A percentile compares a stretch with the other conserved stretches of the same genome.
Evolutionary conservation across 2,329 filamentous ascomycete species (phyloP).

Genomic region (Allantophomopsis cytisporea): DNA sequence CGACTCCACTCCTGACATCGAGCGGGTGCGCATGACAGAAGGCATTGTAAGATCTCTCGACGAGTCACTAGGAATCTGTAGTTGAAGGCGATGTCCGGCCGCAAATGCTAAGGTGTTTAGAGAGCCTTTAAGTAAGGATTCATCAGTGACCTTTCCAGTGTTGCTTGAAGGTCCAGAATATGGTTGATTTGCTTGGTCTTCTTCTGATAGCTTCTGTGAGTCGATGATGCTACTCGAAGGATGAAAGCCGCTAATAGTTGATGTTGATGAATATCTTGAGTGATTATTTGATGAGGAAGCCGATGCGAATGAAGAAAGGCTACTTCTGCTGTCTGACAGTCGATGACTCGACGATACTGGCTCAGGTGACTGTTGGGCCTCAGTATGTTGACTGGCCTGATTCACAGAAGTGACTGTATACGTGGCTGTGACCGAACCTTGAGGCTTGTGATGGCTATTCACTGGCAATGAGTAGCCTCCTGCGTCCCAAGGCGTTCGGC

Average conservation of each 20-base stretch:
- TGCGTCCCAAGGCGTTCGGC: slow-evolving; percentile 20
- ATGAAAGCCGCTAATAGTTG: slow-evolving; percentile 13
- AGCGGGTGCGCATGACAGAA: too few relatives aligned
- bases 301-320: slow-evolving; percentile 18
- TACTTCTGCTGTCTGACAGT: slow-evolving; percentile 18
- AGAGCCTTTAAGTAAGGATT: too few relatives aligned
- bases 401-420: slow-evolving; percentile 2
- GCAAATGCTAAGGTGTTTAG: too few relatives aligned
- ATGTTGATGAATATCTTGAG: slow-evolving; percentile 18
- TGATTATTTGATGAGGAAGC: slow-evolving; percentile 16
- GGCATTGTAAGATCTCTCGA: too few relatives aligned
- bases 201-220: background rate
- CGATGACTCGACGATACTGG: slow-evolving; percentile 14
- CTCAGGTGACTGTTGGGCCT: slow-evolving; percentile 8
- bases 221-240: slow-evolving; percentile 1
- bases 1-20: too few relatives aligned
- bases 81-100: too few relatives aligned
- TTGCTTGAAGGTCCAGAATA: too few relatives aligned
- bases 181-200: too few relatives aligned
- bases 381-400: slow-evolving; percentile 7
- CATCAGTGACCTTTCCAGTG: too few relatives aligned
- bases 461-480: slow-evolving; percentile 20
- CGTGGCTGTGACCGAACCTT: background rate
- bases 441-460: slow-evolving; percentile 6
- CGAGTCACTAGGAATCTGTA: too few relatives aligned